Evolutionary conservation across 2,329 filamentous ascomycete genomes (phyloP).

Genomic region (Colletotrichum cuscutae): DNA sequence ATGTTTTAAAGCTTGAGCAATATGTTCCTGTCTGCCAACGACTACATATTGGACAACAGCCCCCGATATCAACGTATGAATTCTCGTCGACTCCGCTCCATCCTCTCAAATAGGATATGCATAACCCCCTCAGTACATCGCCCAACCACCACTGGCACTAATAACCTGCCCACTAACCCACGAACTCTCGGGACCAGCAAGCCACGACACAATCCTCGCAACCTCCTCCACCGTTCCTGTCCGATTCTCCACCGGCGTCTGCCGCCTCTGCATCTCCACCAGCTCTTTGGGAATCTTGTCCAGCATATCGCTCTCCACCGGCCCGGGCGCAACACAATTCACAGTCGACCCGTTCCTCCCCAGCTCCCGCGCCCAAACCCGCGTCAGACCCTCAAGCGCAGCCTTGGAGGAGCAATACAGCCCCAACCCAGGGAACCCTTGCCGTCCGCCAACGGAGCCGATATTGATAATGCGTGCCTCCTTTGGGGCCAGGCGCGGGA

Average conservation of each 20-base stretch:
- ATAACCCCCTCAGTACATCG: slow-evolving; percentile 38
- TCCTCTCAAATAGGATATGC: not conserved
- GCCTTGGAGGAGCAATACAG: slow-evolving; percentile 69
- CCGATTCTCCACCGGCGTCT: slow-evolving; percentile 62
- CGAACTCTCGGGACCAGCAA: slow-evolving; percentile 59
- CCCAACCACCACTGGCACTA: slow-evolving; percentile 60
- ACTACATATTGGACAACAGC: not conserved
- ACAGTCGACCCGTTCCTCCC: slow-evolving; percentile 67
- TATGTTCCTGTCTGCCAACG: not conserved
- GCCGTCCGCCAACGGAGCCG: slow-evolving; percentile 61
- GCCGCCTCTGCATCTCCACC: slow-evolving; percentile 58
- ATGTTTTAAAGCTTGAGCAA: too few relatives aligned
- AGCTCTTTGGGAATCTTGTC: slow-evolving; percentile 60
- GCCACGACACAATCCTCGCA: slow-evolving; percentile 64
- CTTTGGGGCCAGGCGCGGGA: slow-evolving; percentile 58
- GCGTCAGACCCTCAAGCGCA: slow-evolving; percentile 68
- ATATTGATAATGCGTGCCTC: slow-evolving; percentile 67
- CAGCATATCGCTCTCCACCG: slow-evolving; percentile 68
- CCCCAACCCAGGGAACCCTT: slow-evolving; percentile 55
- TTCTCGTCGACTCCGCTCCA: too few relatives aligned
- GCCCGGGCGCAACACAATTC: slow-evolving; percentile 69
- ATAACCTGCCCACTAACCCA: slow-evolving; percentile 67
- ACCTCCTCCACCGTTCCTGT: slow-evolving; percentile 64
- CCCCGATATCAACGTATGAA: fast-evolving
- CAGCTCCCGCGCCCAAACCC: slow-evolving; percentile 68